Base-by-base conservation (phyloP, 163 green algal genomes). In the Trebouxia gelatinosa region DNA sequence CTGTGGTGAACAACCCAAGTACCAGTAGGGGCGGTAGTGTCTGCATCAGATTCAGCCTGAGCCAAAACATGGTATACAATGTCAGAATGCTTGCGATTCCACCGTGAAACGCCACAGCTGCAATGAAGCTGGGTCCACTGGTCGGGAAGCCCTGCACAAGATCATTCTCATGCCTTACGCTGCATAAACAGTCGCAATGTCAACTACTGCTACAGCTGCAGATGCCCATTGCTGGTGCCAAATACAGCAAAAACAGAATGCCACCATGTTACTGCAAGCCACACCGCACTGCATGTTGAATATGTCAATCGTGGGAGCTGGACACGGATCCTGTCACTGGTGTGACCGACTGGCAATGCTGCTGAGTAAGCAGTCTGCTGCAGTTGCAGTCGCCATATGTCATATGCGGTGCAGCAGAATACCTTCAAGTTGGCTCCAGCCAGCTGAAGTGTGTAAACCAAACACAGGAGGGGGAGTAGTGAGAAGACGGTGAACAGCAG, bases 1-100 rank as follows among this genome's bases (percentile, higher is more conserved):
- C 40, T 0, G 78, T 72, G 9, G 81, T 85, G 40, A 71, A 71
- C 0, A 70, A 38, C 1, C 70, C 77, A 9, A 85, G 64, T 2
- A 61, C 40, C 6, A 28, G 51, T 54, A 83, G 71, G 5, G 75
- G n/a, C 2, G 81, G 81, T 2, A 85, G 23, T 13, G 66, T 81
- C 65, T 85, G 81, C 71, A 75, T 58, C 50, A 93, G 81, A 83
- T 91, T 90, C n/a, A 92, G 85, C 37, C 54, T 50, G 51, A 89
- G 54, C 85, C 85, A 93, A 77, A 92, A 93, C 43, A 92, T 43
- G 28, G 88, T 28, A 81, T 90, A 90, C 9, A 93, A 81, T 21
- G 62, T 79, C 48, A 91, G 77, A 57, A 90, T 87, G 57, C 81
- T 75, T 0, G 77, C 86, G 76, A 93, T 85, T 57, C 85, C 82